A percentile compares a stretch with the other conserved stretches of the same genome.
Evolutionary conservation across 176 grass and related monocot species (phyloP).

Genomic region (Alopecurus myosuroides): DNA sequence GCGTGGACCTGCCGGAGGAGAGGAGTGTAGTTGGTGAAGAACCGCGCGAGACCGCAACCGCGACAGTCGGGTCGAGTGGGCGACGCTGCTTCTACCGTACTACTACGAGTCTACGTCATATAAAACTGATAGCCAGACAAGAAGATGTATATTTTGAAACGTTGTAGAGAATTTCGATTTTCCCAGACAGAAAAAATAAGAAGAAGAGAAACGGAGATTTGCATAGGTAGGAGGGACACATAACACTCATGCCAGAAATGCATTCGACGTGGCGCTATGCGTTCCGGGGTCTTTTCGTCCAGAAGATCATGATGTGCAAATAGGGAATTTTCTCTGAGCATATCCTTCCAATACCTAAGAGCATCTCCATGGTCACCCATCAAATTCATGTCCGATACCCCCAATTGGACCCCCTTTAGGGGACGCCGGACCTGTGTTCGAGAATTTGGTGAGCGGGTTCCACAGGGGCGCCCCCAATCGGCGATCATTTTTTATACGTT

Average conservation of each 20-base stretch:
- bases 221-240: not conserved
- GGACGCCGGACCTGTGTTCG: no score
- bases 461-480: no score
- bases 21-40: conserved; percentile 11
- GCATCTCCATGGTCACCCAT: no score
- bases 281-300: not conserved
- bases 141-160: not conserved
- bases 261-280: not conserved
- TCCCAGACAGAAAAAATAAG: not conserved
- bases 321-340: not conserved
- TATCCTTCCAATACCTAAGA: no score
- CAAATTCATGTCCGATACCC: no score
- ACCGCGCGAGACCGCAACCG: not conserved
- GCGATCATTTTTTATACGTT: no score
- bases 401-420: no score
- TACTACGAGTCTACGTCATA: not conserved
- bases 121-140: not conserved
- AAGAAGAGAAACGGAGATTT: not conserved
- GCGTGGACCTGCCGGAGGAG: conserved; percentile 1
- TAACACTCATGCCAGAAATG: not conserved
- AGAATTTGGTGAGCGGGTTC: no score
- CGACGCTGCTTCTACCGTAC: not conserved
- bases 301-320: not conserved
- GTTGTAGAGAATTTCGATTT: not conserved
- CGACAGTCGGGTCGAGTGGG: not conserved